A percentile compares a stretch with the other conserved stretches of the same genome.
phyloP scores from a whole-genome alignment of 495 filamentous ascomycete genomes.

The Xylaria palmicola region DNA sequence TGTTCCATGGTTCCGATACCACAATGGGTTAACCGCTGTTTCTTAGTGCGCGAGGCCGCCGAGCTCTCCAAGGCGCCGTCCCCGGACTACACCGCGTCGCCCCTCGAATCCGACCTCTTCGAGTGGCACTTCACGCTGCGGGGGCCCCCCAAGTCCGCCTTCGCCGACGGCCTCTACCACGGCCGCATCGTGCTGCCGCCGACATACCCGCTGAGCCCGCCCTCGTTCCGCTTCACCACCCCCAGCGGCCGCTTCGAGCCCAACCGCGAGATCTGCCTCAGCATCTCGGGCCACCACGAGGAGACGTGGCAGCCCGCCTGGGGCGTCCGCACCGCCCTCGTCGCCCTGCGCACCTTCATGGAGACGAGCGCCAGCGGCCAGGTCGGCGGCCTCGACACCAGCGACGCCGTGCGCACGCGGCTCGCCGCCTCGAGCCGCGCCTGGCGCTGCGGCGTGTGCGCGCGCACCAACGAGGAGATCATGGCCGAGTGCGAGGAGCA shows the following conservation, averaged over 20 bases:
- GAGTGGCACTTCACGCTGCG: constrained; percentile 99
- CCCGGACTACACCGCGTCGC: constrained; percentile 76
- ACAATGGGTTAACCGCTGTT: constrained; percentile 28
- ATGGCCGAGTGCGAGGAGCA: constrained; percentile 63
- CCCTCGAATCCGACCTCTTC: constrained; percentile 85
- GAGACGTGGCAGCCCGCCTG: constrained; percentile 98
- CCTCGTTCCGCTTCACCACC: constrained; percentile 90
- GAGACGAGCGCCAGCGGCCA: constrained; percentile 74
- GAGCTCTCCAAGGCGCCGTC: constrained; percentile 77
- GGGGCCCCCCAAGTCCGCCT: constrained; percentile 79
- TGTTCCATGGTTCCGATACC: constrained; percentile 13
- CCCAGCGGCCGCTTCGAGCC: constrained; percentile 91
- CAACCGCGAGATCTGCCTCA: constrained; percentile 95
- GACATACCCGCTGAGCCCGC: constrained; percentile 84
- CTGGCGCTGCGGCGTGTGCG: constrained; percentile 68
- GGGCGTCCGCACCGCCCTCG: constrained; percentile 80
- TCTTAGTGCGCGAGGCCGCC: constrained; percentile 74
- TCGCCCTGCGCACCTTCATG: constrained; percentile 71
- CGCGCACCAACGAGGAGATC: constrained; percentile 66
- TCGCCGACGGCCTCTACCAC: constrained; percentile 83
- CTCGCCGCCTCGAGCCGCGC: constrained; percentile 60
- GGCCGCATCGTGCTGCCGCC: constrained; percentile 90
- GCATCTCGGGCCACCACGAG: constrained; percentile 91
- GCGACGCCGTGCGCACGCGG: constrained; percentile 56
- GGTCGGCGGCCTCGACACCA: constrained; percentile 82